Percentiles rank a stretch among this genome's conserved stretches.
Evolutionary conservation across 768 basidiomycete species (phyloP).

Genomic region (Terana coerulea): DNA sequence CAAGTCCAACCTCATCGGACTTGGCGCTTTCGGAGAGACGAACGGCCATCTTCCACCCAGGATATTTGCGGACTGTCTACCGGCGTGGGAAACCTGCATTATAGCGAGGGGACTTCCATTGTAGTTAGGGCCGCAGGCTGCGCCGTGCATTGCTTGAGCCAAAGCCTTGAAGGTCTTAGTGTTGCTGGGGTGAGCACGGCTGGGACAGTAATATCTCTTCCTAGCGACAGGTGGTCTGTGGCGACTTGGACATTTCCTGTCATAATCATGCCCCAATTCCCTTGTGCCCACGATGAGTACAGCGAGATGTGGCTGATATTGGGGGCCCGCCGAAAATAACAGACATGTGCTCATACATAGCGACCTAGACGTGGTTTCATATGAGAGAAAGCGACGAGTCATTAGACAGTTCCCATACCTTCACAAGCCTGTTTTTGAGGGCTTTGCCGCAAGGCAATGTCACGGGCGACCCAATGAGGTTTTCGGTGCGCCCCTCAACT

Average conservation of each 20-base stretch:
- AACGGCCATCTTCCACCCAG: conserved; percentile 65
- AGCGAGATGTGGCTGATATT: conserved; percentile 58
- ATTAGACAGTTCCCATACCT: conserved; percentile 29
- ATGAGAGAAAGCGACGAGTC: not conserved
- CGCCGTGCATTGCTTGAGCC: conserved; percentile 47
- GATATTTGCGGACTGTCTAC: conserved; percentile 78
- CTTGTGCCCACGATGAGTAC: conserved; percentile 71
- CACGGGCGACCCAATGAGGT: conserved; percentile 12
- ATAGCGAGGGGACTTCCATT: conserved; percentile 45
- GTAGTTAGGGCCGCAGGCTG: conserved; percentile 3
- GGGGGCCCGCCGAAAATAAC: conserved; percentile 66
- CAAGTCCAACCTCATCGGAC: conserved; percentile 49
- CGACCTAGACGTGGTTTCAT: conserved; percentile 60
- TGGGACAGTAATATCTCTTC: conserved; percentile 68
- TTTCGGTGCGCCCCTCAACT: too few relatives aligned
- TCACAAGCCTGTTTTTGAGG: conserved; percentile 43
- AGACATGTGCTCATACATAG: conserved; percentile 85
- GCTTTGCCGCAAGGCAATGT: conserved; percentile 21
- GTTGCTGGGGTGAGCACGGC: conserved; percentile 35
- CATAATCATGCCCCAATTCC: conserved; percentile 84
- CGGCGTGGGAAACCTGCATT: conserved; percentile 80
- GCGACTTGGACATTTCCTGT: conserved; percentile 84
- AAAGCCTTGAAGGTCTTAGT: conserved; percentile 47
- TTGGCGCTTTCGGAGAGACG: conserved; percentile 65
- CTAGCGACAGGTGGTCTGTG: conserved; percentile 58